Evolutionary conservation across 805 yeast genomes (phyloP), one percentile per base, ranked within the genome.

Genomic region (Candida piceae): DNA sequence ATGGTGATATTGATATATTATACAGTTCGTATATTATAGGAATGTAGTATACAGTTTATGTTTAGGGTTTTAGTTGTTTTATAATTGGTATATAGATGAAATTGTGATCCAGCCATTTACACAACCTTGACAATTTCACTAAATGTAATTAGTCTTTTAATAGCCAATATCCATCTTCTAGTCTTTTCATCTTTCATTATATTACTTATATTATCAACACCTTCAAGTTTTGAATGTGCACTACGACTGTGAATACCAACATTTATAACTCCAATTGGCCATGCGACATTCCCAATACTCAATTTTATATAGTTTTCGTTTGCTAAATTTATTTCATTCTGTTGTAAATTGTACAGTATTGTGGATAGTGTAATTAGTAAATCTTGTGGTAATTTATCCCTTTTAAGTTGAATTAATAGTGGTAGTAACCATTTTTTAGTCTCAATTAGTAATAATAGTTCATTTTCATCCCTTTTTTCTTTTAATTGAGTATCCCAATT

Each of bases 241-340:
- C 79, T 73, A 41, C 95, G 63, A 9, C 78, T 80, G 55, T 86
- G 96, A 40, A 87, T 84, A 33, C 93, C 87, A 12, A 87, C 82
- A 39, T 75, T 75, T 7, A 77, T 66, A 11, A 87, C 84, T 19
- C 96, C 96, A 45, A 86, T 82, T 3, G 96, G 96, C 95, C 95
- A 87, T 4, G 93, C 89, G 2, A 83, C 86, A 48, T 85, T 84
- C 1, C 96, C 96, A 13, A 87, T 80, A 52, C 90, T 80, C 39
- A 87, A 61, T 44, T 80, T 73, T 66, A 86, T 63, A 49, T 87
- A 87, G 18, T 78, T 67, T 49, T 84, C 85, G 41, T 74, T 74
- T 4, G 90, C 86, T 34, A 62, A 62, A 25, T 55, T 53, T 45
- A 57, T 77, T 24, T 77, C 70, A 12, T 56, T 50, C 9, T 60